Conservation (phyloP, 208 protist species). For the Trypanosoma mega region DNA sequence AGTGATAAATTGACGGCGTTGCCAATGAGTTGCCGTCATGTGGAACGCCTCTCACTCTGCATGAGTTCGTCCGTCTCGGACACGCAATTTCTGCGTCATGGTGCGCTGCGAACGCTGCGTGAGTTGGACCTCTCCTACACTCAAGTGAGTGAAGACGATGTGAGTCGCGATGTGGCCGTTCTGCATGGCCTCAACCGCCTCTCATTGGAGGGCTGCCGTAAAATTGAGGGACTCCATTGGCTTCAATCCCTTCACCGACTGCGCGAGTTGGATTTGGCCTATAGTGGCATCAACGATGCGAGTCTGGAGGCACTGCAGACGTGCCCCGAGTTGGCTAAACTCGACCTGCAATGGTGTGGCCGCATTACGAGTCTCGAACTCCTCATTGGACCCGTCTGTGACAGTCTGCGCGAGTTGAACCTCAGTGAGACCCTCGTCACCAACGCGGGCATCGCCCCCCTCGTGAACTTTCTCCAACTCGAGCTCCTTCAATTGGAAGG, state of each 20-base stretch:
- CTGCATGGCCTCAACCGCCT: slow-evolving; percentile 35
- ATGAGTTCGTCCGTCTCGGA: slow-evolving; percentile 43
- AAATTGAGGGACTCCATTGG: slow-evolving; percentile 35
- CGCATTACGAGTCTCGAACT: slow-evolving; percentile 24
- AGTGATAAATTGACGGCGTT: slow-evolving; percentile 35
- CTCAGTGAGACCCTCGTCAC: slow-evolving; percentile 23
- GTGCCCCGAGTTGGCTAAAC: slow-evolving; percentile 35
- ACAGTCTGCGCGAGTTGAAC: slow-evolving; percentile 17
- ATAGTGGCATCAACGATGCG: slow-evolving; percentile 28
- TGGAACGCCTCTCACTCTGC: slow-evolving; percentile 46
- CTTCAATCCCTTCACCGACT: slow-evolving; percentile 27
- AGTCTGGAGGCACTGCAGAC: slow-evolving; percentile 34
- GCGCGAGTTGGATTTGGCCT: slow-evolving; percentile 44
- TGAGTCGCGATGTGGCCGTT: slow-evolving; percentile 37
- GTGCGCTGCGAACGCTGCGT: slow-evolving; percentile 30
- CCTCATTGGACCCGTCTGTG: slow-evolving; percentile 23
- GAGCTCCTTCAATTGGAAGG: slow-evolving; percentile 25
- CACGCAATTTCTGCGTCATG: slow-evolving; percentile 44
- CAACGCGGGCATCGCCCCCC: slow-evolving; percentile 10
- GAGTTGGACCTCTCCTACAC: slow-evolving; percentile 66
- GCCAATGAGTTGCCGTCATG: slow-evolving; percentile 36
- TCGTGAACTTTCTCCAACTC: slow-evolving; percentile 7
- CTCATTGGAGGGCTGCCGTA: slow-evolving; percentile 55
- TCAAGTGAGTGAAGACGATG: slow-evolving; percentile 33
- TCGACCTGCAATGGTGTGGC: slow-evolving; percentile 43